Evolutionary conservation across 2,329 filamentous ascomycete genomes (phyloP).

Genomic region (Exophiala dermatitidis): DNA sequence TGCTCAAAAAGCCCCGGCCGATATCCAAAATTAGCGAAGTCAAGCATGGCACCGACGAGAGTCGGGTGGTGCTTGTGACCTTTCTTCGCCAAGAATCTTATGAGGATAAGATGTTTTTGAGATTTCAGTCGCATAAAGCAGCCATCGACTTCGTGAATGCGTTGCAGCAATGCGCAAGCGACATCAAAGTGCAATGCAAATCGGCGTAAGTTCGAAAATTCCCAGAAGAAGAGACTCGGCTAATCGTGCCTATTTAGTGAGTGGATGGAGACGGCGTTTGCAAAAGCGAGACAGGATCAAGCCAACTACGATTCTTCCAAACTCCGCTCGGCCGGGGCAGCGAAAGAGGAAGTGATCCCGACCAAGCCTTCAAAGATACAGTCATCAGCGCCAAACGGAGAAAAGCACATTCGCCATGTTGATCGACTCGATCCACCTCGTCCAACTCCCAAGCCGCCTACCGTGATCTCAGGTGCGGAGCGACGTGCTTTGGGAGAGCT

Average conservation of each 20-base stretch:
- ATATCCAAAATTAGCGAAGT: conserved; percentile 12
- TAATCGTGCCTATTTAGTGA: conserved; percentile 7
- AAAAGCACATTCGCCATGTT: conserved; percentile 11
- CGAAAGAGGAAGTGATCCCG: neutral
- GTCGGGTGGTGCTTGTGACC: conserved; percentile 3
- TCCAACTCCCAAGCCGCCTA: neutral
- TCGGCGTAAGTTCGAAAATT: conserved; percentile 1
- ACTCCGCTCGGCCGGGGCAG: neutral
- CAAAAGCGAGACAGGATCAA: neutral
- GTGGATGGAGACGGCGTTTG: conserved; percentile 13
- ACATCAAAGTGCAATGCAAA: neutral
- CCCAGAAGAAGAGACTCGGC: neutral
- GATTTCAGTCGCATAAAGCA: conserved; percentile 10
- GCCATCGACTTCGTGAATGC: conserved; percentile 11
- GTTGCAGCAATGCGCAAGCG: neutral
- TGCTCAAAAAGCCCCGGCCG: neutral
- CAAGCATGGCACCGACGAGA: neutral
- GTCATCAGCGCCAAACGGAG: neutral
- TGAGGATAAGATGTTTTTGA: conserved; percentile 9
- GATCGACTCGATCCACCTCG: conserved; percentile 19
- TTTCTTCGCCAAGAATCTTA: conserved; percentile 3
- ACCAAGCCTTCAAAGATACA: neutral
- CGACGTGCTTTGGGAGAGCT: neutral
- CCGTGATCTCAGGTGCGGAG: conserved; percentile 7
- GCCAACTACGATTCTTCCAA: neutral